Evolutionary conservation across 2,329 filamentous ascomycete genomes (phyloP), one percentile per base, ranked within the genome.

Genomic region (Monilinia fructigena): DNA sequence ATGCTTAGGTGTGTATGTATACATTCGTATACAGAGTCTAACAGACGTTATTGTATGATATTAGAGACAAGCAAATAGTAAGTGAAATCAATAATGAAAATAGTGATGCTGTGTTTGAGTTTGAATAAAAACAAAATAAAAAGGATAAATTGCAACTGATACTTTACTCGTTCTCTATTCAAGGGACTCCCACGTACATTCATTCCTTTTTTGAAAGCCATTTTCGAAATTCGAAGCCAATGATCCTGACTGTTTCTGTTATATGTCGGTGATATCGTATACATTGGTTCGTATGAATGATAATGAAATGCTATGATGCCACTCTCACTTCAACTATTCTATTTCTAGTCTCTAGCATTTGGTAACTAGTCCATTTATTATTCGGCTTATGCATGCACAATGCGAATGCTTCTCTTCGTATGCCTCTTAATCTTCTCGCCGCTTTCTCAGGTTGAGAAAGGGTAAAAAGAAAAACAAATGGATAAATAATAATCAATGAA

Each of bases 331-430:
- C 28, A 12, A 8, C 28, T 31, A 28, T 45, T 48, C 20, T 23
- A 40, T 16, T 16, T 50, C 16, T 63, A 42, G 47, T 14, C 28
- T 40, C 16, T 63, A 42, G 60, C 31, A 35, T 35, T 35, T 35
- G 5, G 31, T 35, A 35, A 35, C 31, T 35, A 35, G 31, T 35
- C 31, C 31, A 35, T 54, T 40, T 55, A 50, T 67, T 45, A 66
- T 62, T 67, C 68, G 69, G 70, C 72, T 73, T 74, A 73, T 74
- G 72, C 71, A 72, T 72, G 68, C 69, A 56, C 23, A 72, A 67
- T 67, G 61, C 66, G 38, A 40, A 40, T 40, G 38, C 38, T 40
- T 26, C 31, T 14, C 16, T 31, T 65, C 40, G 47, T 61, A 28
- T 35, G 23, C 47, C 35, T 42, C 26, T 61, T 20, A 23, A 42